Evolutionary conservation across 176 grass and related monocot species (phyloP).

Genomic region (Lolium rigidum): DNA sequence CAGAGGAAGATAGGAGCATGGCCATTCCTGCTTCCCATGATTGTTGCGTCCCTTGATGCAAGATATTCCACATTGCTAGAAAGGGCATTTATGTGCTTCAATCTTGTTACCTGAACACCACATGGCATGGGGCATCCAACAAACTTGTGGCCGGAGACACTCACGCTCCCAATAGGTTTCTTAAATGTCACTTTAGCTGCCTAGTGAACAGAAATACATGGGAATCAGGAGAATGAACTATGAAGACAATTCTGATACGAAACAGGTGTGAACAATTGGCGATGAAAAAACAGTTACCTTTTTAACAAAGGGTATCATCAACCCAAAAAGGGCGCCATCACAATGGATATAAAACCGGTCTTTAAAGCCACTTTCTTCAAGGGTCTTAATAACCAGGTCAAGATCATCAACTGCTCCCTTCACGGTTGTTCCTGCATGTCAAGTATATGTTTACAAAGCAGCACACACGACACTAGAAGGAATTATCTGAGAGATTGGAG

Average conservation of each 20-base stretch:
- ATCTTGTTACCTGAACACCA: slow-evolving; percentile 65
- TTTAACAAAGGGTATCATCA: slow-evolving; percentile 79
- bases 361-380: slow-evolving; percentile 61
- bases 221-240: slow-evolving; percentile 18
- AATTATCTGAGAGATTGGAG: not conserved
- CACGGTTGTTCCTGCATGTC: slow-evolving; percentile 59
- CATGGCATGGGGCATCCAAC: slow-evolving; percentile 76
- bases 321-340: slow-evolving; percentile 73
- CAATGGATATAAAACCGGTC: slow-evolving; percentile 74
- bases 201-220: slow-evolving; percentile 33
- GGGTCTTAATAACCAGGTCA: slow-evolving; percentile 63
- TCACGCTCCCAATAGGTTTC: slow-evolving; percentile 70
- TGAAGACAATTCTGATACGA: not conserved
- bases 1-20: slow-evolving; percentile 60
- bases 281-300: slow-evolving; percentile 39
- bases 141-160: slow-evolving; percentile 70
- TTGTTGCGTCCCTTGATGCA: slow-evolving; percentile 66
- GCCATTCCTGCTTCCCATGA: slow-evolving; percentile 69
- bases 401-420: slow-evolving; percentile 85
- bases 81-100: slow-evolving; percentile 62
- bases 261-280: not conserved
- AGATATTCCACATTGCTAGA: slow-evolving; percentile 70
- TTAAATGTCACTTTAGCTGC: slow-evolving; percentile 73
- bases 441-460: slow-evolving; percentile 40
- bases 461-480: not conserved